phyloP scores from a whole-genome alignment of 768 basidiomycete genomes.

The Suillus bovinus region DNA sequence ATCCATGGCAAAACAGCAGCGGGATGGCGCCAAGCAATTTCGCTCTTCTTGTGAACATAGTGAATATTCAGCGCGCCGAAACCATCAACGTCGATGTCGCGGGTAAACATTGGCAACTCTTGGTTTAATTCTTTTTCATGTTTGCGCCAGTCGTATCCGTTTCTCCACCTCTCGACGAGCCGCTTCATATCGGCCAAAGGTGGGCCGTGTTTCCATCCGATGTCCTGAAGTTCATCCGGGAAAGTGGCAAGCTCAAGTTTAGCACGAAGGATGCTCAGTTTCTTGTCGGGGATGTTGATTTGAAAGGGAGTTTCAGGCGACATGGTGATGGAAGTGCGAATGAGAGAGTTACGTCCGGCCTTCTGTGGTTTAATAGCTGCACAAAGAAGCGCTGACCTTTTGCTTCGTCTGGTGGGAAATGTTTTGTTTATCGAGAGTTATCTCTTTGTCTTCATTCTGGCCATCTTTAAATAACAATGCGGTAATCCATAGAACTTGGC shows the following conservation, averaged over 20 bases:
- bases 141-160: slow-evolving; percentile 56
- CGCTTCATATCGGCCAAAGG: slow-evolving; percentile 51
- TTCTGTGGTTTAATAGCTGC: neutral
- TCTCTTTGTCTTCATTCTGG: neutral
- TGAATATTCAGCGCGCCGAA: slow-evolving; percentile 54
- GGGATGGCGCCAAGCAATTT: slow-evolving; percentile 49
- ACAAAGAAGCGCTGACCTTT: neutral
- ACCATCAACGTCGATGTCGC: slow-evolving; percentile 48
- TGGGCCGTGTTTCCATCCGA: slow-evolving; percentile 50
- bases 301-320: slow-evolving; percentile 44
- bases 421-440: neutral
- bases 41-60: slow-evolving; percentile 57
- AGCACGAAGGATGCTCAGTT: slow-evolving; percentile 39
- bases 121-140: slow-evolving; percentile 52
- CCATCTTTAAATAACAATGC: too few relatives aligned
- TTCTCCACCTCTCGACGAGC: slow-evolving; percentile 49
- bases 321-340: slow-evolving; percentile 20
- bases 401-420: neutral
- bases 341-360: neutral
- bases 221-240: slow-evolving; percentile 60
- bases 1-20: slow-evolving; percentile 62
- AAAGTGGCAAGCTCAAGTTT: slow-evolving; percentile 51
- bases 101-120: slow-evolving; percentile 37
- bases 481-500: too few relatives aligned
- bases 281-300: slow-evolving; percentile 44